Evolutionary conservation across 495 filamentous ascomycete species (phyloP), one percentile per base, ranked within the genome.

Genomic region (Poronia punctata): DNA sequence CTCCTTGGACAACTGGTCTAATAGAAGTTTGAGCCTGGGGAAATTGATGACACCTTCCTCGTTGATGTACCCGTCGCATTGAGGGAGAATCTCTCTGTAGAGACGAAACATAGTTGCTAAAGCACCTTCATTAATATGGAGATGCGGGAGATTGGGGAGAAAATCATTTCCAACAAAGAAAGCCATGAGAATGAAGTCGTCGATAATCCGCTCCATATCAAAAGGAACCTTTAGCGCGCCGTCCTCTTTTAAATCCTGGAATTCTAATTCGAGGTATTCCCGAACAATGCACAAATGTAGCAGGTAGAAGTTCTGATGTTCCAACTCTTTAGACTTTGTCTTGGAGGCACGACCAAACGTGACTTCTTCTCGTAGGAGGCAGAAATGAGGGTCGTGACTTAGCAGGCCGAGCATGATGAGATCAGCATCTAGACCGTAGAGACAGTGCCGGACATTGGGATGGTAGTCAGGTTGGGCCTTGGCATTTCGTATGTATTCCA

Each of bases 111-210:
- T 96, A 47, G 92, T 76, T 14, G 88, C 83, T 54, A 97, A 66
- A 8, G 93, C 93, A 23, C 93, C 93, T 60, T 97, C 93, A 63
- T 99, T 99, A 64, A 99, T 99, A 65, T 97, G 93, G 45, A 99
- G 66, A 48, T 93, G 86, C 2, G 93, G 93, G 36, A 99, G 68
- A 64, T 97, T 95, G 3, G 93, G 93, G 53, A 99, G 74, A 65
- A 99, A 99, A 66, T 99, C 93, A 61, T 99, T 99, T 59, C 93
- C 93, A 57, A 99, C 88, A 57, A 99, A 99, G 69, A 99, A 99
- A 21, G 88, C 89, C 86, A 99, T 94, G 28, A 99, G 75, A 56
- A 99, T 97, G 63, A 99, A 97, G 69, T 99, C 92, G 53, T 99
- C 93, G 62, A 99, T 96, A 48, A 97, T 78, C 45, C 83, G 79